phyloP scores from a whole-genome alignment of 768 basidiomycete species.

The Amanita rubescens region DNA sequence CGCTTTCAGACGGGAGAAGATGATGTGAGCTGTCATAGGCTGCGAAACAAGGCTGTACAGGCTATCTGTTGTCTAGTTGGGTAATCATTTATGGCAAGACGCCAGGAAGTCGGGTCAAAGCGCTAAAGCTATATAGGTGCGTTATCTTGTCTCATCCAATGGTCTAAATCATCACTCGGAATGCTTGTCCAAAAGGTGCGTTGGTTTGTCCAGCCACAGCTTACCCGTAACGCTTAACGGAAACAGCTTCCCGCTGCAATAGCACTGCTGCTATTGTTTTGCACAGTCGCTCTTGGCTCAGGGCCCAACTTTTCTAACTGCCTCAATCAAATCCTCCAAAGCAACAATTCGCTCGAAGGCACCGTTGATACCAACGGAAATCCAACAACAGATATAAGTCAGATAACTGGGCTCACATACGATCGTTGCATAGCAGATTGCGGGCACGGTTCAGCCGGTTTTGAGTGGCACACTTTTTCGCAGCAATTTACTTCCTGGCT shows the following conservation, averaged over 20 bases:
- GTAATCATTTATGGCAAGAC: too few species aligned
- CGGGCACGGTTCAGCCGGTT: conserved; percentile 18
- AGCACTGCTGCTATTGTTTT: background rate
- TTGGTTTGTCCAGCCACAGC: background rate
- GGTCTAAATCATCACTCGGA: too few species aligned
- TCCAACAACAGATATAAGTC: background rate
- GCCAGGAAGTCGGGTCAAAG: too few species aligned
- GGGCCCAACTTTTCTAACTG: background rate
- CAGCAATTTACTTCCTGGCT: conserved; percentile 39
- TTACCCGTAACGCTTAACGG: background rate
- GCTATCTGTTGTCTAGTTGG: too few species aligned
- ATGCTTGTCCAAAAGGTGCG: too few species aligned
- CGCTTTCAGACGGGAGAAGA: too few species aligned
- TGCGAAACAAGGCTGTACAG: too few species aligned
- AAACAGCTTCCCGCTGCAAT: background rate
- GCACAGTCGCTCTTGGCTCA: background rate
- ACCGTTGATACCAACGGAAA: background rate
- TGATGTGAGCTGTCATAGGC: too few species aligned
- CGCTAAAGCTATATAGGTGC: too few species aligned
- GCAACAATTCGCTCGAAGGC: conserved; percentile 7
- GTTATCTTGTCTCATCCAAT: too few species aligned
- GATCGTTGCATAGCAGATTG: conserved; percentile 12
- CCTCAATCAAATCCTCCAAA: background rate
- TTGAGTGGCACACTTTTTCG: conserved; percentile 26
- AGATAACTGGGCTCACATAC: background rate